Percentiles rank a stretch among this genome's conserved stretches.
phyloP scores from a whole-genome alignment of 331 rosid species.

The Prunus yedoensis region DNA sequence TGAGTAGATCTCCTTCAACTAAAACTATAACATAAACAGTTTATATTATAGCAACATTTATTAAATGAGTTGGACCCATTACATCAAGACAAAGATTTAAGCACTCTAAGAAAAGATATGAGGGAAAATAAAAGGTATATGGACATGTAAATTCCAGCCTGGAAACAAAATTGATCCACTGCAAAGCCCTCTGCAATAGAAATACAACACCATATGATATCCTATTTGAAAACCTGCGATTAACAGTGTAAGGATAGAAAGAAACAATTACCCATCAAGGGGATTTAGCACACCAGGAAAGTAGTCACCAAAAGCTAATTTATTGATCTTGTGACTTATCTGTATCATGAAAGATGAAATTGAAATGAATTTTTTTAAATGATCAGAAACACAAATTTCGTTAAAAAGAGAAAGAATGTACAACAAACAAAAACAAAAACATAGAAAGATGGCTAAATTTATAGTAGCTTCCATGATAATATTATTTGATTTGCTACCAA shows the following conservation, averaged over 20 bases:
- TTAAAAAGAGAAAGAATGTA: too few relatives aligned
- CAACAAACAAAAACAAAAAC: not conserved
- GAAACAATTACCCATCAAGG: conserved; percentile 76
- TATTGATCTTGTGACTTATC: conserved; percentile 85
- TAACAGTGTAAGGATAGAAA: conserved; percentile 18
- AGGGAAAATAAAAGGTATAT: too few relatives aligned
- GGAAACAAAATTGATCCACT: not conserved
- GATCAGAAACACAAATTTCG: too few relatives aligned
- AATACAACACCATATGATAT: not conserved
- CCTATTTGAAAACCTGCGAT: not conserved
- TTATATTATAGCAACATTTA: not conserved
- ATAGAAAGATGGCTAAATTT: conserved; percentile 10
- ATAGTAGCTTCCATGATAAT: not conserved
- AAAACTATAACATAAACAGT: not conserved
- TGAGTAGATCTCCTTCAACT: not conserved
- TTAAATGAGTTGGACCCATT: not conserved
- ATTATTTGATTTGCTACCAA: conserved; percentile 1
- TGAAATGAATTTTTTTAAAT: not conserved
- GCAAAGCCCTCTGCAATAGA: not conserved
- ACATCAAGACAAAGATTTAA: not conserved
- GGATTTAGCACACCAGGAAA: conserved; percentile 86
- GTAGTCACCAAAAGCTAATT: conserved; percentile 71
- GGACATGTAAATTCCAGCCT: not conserved
- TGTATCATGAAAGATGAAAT: conserved; percentile 44
- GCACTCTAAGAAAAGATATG: not conserved